phyloP scores from a whole-genome alignment of 495 filamentous ascomycete genomes.

The Penicillium angulare region DNA sequence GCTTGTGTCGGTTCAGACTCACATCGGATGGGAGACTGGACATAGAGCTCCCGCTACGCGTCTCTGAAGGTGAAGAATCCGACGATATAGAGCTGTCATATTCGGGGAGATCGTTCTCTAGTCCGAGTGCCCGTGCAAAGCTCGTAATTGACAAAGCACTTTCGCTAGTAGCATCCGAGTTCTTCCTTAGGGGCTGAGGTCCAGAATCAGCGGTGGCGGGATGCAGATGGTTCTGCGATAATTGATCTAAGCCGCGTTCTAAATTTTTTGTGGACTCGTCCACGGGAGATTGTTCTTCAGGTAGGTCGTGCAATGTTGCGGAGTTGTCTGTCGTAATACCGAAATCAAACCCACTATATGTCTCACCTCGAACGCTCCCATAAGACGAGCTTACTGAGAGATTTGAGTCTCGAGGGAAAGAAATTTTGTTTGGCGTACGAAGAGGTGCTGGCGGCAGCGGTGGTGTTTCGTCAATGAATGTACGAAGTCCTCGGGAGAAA shows the following conservation, averaged over 20 bases:
- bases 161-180: conserved; percentile 36
- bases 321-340: conserved; percentile 13
- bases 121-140: conserved; percentile 39
- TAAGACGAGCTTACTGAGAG: conserved; percentile 22
- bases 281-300: conserved; percentile 9
- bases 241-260: conserved; percentile 4
- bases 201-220: conserved; percentile 11
- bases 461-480: conserved; percentile 37
- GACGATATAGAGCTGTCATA: conserved; percentile 69
- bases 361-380: conserved; percentile 21
- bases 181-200: conserved; percentile 17
- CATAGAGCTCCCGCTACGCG: conserved; percentile 67
- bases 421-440: conserved; percentile 22
- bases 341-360: conserved; percentile 34
- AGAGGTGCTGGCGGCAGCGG: conserved; percentile 35
- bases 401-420: conserved; percentile 23
- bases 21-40: conserved; percentile 56
- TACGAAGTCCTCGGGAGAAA: conserved; percentile 30
- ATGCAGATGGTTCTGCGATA: conserved; percentile 16
- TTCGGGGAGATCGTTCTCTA: conserved; percentile 40
- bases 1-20: conserved; percentile 32
- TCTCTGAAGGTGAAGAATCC: conserved; percentile 62
- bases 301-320: conserved; percentile 20
- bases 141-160: conserved; percentile 36
- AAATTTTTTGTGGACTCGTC: conserved; percentile 2